Base-by-base conservation (phyloP, 1,139 yeast species). In the Candida sojae region DNA sequence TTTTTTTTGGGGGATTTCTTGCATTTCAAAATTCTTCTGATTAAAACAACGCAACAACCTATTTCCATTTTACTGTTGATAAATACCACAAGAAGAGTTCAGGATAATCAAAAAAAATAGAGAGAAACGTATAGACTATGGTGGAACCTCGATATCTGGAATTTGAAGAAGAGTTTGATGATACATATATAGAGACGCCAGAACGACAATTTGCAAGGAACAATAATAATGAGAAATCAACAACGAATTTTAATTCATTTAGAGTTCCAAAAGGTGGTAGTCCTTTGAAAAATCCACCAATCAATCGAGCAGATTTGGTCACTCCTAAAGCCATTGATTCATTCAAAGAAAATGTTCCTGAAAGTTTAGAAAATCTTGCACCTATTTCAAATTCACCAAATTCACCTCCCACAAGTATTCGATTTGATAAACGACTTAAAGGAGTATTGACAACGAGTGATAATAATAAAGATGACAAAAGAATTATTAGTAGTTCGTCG, bases 141-240 rank as follows among this genome's bases (percentile, higher is more conserved):
- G 39, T 36, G 11, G 31, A 36, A 13, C 30, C 39, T 23, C 30
- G 39, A 39, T 39, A 30, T 30, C 12, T 26, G 7, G 65, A 59
- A 28, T 43, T 53, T 31, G 67, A 62, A 29, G 63, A 64, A 39
- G 70, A 66, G 47, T 63, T 66, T 44, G 70, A 66, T 50, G 67
- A 64, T 33, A 60, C 68, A 5, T 52, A 55, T 12, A 45, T 60
- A 17, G 67, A 61, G 23, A 59, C 66, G 2, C 67, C 68, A 5
- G 30, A 42, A 8, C 26, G 55, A 48, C 46, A 42, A 48, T 9
- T 34, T 54, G 10, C 38, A n/a, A 9, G 21, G 30, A 23, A 25
- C 5, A 6, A 8, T 10, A n/a, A 12, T 11, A 25, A 36, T 5
- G 39, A 36, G 17, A 36, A n/a, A 25, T 9, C 26, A 6, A 25